Conservation (phyloP, 176 grass and related monocot species). For the Echinochloa phyllopogon region DNA sequence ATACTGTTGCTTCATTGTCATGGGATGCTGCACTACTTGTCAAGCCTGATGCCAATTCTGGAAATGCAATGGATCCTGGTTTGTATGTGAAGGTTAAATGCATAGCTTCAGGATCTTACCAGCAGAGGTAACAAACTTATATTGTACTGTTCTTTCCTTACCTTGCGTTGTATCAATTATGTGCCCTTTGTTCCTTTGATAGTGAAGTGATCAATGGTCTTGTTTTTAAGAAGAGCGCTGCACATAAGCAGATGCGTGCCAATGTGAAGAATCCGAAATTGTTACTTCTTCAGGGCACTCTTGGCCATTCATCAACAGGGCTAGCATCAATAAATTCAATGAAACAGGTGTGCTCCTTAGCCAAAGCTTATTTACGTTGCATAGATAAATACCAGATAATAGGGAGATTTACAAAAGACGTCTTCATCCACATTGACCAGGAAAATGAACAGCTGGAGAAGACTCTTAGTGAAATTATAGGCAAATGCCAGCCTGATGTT, state of each 20-base stretch:
- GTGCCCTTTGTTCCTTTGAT: constrained; percentile 44
- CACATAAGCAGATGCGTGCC: constrained; percentile 75
- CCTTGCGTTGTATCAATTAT: constrained; percentile 15
- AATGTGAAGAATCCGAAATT: constrained; percentile 63
- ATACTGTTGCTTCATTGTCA: constrained; percentile 77
- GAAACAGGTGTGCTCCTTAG: constrained; percentile 56
- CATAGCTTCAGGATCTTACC: constrained; percentile 69
- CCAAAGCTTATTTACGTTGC: constrained; percentile 30
- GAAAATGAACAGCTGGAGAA: constrained; percentile 82
- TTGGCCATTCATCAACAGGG: constrained; percentile 55
- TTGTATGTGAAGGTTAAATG: constrained; percentile 94
- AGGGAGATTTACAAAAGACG: constrained; percentile 28
- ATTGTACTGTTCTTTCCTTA: constrained; percentile 13
- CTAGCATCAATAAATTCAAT: constrained; percentile 74
- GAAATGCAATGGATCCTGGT: constrained; percentile 92
- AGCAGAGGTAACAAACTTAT: constrained; percentile 68
- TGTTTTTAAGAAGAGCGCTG: constrained; percentile 91
- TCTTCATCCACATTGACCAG: constrained; percentile 52
- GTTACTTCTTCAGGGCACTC: constrained; percentile 61
- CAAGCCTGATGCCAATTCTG: constrained; percentile 80
- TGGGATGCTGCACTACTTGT: constrained; percentile 82
- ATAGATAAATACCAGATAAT: constrained; percentile 21
- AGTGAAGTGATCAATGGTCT: constrained; percentile 95
- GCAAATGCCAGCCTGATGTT: constrained; percentile 67
- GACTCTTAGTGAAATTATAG: constrained; percentile 61